phyloP scores from a whole-genome alignment of 192 early-diverging fungal species.

The Backusella mclennaniae region DNA sequence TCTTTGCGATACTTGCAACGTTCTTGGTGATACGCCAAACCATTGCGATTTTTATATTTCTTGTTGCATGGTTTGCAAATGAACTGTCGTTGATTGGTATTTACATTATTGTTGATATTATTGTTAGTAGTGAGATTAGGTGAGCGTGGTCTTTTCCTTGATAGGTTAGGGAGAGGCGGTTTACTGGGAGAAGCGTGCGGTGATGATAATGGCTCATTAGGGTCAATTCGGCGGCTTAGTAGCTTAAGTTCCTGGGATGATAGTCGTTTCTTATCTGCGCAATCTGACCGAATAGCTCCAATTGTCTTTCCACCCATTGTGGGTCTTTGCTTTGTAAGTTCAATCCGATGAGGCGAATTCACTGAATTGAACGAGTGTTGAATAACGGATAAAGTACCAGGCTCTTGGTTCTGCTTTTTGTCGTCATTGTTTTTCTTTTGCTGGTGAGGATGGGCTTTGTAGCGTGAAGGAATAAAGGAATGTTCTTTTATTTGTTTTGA shows the following conservation, averaged over 20 bases:
- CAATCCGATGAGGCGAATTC: background rate
- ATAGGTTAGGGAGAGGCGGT: constrained; percentile 10
- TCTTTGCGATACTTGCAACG: constrained; percentile 18
- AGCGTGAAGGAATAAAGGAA: background rate
- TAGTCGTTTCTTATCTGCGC: background rate
- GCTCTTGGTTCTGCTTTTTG: background rate
- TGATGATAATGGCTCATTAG: constrained; percentile 12
- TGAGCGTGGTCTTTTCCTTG: background rate
- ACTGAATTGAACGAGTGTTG: background rate
- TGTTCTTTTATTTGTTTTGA: background rate
- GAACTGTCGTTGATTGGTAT: constrained; percentile 11
- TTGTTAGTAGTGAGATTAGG: background rate
- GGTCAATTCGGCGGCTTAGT: constrained; percentile 29
- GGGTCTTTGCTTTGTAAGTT: constrained; percentile 7
- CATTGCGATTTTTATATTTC: constrained; percentile 59
- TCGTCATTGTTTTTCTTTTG: background rate
- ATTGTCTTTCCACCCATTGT: constrained; percentile 18
- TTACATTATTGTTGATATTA: background rate
- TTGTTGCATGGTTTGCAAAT: constrained; percentile 64
- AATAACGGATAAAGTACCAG: background rate
- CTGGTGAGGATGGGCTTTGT: background rate
- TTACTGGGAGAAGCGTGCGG: constrained; percentile 20
- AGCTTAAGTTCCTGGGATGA: constrained; percentile 24
- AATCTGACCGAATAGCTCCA: background rate
- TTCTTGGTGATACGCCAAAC: constrained; percentile 52